Conservation (phyloP, 768 basidiomycete genomes). For the Termitomyces sp. region DNA sequence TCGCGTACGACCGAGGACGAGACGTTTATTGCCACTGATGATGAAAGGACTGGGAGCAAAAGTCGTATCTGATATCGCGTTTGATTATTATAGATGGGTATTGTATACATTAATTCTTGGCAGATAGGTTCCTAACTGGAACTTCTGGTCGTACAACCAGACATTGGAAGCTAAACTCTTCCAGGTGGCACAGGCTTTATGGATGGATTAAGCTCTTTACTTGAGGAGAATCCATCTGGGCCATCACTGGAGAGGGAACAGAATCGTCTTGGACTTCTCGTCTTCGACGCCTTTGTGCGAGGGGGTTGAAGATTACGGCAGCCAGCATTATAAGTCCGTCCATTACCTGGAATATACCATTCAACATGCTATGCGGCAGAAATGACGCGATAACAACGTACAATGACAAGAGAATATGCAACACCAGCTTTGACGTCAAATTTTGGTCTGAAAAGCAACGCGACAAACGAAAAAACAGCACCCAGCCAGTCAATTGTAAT, state of each 20-base stretch:
- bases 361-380: background rate
- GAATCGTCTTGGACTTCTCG: conserved; percentile 12
- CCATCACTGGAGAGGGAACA: conserved; percentile 3
- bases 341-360: conserved; percentile 40
- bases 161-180: background rate
- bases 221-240: background rate
- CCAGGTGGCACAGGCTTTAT: background rate
- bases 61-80: conserved; percentile 8
- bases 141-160: background rate
- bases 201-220: background rate
- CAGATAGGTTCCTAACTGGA: conserved; percentile 3
- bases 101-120: conserved; percentile 13
- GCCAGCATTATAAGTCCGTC: conserved; percentile 59
- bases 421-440: conserved; percentile 64
- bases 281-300: conserved; percentile 35
- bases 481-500: conserved; percentile 69
- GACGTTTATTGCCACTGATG: conserved; percentile 32
- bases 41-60: conserved; percentile 24
- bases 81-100: background rate
- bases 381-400: conserved; percentile 24
- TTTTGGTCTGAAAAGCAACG: conserved; percentile 58
- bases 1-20: conserved; percentile 39
- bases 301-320: conserved; percentile 64
- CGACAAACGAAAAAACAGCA: conserved; percentile 65
- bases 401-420: conserved; percentile 60